phyloP scores from a whole-genome alignment of 371 early-diverging fungal genomes.

The Coemansia sp. region DNA sequence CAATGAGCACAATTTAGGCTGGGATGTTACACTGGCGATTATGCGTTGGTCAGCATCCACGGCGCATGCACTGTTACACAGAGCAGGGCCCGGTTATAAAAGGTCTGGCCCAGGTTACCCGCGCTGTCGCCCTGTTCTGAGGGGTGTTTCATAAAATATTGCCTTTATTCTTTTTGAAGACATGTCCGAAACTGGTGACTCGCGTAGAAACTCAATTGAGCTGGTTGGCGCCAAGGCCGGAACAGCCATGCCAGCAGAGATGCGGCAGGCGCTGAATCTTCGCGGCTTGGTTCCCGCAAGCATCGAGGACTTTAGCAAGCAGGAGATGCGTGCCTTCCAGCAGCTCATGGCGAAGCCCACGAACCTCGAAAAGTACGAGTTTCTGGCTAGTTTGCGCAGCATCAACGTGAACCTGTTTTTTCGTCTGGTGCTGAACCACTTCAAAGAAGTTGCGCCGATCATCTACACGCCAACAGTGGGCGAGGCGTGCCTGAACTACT shows the following conservation, averaged over 20 bases:
- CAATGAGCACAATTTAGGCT: background rate
- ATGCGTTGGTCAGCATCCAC: background rate
- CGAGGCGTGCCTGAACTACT: slow-evolving; percentile 84
- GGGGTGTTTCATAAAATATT: background rate
- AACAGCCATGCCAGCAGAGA: slow-evolving; percentile 50
- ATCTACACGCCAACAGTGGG: slow-evolving; percentile 95
- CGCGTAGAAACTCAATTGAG: slow-evolving; percentile 44
- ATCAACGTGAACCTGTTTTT: slow-evolving; percentile 81
- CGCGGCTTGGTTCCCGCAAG: slow-evolving; percentile 69
- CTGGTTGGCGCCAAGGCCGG: slow-evolving; percentile 33
- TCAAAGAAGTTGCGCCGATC: slow-evolving; percentile 74
- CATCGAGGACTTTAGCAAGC: slow-evolving; percentile 68
- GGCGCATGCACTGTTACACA: background rate
- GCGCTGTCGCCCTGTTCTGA: background rate
- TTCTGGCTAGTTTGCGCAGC: slow-evolving; percentile 72
- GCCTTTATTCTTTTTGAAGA: background rate
- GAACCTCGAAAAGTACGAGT: slow-evolving; percentile 76
- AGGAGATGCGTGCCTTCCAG: slow-evolving; percentile 69
- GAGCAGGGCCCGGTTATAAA: background rate
- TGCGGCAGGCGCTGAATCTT: slow-evolving; percentile 59
- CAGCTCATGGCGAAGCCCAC: slow-evolving; percentile 64
- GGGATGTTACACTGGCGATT: background rate
- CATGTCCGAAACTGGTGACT: slow-evolving; percentile 20
- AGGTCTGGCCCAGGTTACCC: background rate
- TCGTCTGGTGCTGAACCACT: slow-evolving; percentile 67